Conservation (phyloP, 139 green algal genomes). For the Volvox reticuliferus region DNA sequence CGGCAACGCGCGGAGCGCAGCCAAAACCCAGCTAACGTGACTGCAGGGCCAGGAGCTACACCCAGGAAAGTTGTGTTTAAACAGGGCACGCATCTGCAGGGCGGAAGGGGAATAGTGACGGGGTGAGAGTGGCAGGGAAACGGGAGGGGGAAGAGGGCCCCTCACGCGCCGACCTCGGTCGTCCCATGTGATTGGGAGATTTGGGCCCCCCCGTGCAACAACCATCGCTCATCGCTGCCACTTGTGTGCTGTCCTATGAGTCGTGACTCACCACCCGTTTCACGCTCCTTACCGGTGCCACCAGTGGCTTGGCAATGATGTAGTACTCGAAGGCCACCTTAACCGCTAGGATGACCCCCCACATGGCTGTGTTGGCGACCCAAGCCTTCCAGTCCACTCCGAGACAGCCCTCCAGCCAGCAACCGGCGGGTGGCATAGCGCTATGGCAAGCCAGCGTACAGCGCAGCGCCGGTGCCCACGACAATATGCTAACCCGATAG, state of each 20-base stretch:
- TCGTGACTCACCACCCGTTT: background rate
- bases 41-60: constrained; percentile 5
- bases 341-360: constrained; percentile 32
- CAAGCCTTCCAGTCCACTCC: background rate
- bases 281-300: constrained; percentile 7
- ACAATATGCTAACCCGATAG: constrained; percentile 10
- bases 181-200: too few species aligned
- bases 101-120: background rate
- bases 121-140: background rate
- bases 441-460: constrained; percentile 17
- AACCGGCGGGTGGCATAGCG: background rate
- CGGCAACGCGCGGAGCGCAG: background rate
- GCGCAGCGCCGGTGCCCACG: background rate
- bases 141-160: background rate
- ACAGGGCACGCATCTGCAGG: constrained; percentile 4
- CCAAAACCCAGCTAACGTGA: background rate
- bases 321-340: constrained; percentile 69
- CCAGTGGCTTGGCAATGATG: constrained; percentile 53
- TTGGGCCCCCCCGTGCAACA: background rate
- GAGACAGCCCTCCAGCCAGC: constrained; percentile 31
- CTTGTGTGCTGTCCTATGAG: too few species aligned
- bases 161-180: background rate
- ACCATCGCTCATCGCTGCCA: background rate
- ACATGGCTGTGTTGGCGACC: background rate
- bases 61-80: background rate